A percentile compares a stretch with the other conserved stretches of the same genome.
These are phyloP conservation scores for Boletus rubescentipes DNA, from an alignment of 768 basidiomycete genomes.

Conservation along the genomic window DNA sequence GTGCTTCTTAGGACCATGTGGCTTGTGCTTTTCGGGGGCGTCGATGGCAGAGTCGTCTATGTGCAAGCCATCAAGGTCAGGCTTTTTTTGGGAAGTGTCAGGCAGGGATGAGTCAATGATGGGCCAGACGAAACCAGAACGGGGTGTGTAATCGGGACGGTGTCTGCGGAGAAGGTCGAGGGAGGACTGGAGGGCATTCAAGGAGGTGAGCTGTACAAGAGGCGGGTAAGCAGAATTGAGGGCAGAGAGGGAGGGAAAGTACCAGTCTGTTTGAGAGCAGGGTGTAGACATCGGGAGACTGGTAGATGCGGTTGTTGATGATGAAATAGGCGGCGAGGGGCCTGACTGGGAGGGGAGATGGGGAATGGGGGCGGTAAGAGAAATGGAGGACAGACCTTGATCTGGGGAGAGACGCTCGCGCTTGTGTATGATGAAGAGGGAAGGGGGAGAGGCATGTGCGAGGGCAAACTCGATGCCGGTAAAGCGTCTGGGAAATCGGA, in stretches of 20 bases:
- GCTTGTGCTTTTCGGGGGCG: constrained; percentile 22
- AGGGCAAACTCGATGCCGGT: constrained; percentile 86
- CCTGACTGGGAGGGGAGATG: constrained; percentile 48
- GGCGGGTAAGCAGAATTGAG: neutral
- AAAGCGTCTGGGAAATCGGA: constrained; percentile 58
- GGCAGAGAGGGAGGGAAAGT: constrained; percentile 17
- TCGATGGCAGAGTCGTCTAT: constrained; percentile 21
- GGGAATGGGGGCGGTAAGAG: neutral
- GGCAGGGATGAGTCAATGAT: constrained; percentile 57
- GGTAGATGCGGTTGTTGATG: constrained; percentile 86
- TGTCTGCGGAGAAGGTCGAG: constrained; percentile 70
- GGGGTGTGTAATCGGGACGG: constrained; percentile 80
- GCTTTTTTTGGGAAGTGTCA: constrained; percentile 43
- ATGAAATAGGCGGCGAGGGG: constrained; percentile 85
- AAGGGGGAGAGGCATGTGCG: constrained; percentile 75
- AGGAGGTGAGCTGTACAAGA: constrained; percentile 55
- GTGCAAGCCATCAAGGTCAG: constrained; percentile 27
- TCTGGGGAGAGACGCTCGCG: constrained; percentile 80
- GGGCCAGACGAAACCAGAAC: constrained; percentile 84
- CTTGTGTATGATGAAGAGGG: constrained; percentile 88
- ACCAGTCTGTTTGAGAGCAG: constrained; percentile 84
- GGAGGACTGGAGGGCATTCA: constrained; percentile 73
- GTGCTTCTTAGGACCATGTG: constrained; percentile 47
- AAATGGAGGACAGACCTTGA: constrained; percentile 55
- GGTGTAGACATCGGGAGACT: constrained; percentile 81